These are phyloP conservation scores for Candida taoyuanica DNA, from an alignment of 805 yeast genomes.

Conservation along the genomic window DNA sequence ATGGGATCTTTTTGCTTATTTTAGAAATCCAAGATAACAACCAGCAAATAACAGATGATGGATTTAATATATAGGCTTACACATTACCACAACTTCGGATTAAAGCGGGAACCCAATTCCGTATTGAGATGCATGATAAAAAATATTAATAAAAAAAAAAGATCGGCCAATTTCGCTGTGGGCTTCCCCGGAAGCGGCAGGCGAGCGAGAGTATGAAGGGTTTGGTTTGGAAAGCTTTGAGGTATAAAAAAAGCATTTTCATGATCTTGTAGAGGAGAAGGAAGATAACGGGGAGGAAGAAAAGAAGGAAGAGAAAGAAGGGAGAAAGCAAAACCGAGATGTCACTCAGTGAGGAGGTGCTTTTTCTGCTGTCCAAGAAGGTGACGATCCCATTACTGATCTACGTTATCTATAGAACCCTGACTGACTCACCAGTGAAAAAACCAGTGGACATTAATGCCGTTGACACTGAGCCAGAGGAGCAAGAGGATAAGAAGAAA, in stretches of 20 bases:
- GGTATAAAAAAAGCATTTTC: too few species aligned
- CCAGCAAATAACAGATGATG: too few species aligned
- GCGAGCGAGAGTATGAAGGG: too few species aligned
- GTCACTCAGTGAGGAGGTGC: neutral
- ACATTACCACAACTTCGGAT: neutral
- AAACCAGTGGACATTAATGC: neutral
- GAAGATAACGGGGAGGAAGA: too few species aligned
- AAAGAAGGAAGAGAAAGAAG: too few species aligned
- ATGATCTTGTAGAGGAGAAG: too few species aligned
- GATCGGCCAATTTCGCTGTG: neutral
- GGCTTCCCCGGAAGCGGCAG: neutral
- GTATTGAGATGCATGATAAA: neutral
- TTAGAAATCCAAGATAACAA: too few species aligned
- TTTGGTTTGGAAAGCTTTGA: too few species aligned
- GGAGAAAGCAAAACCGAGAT: too few species aligned
- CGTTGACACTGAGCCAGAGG: too few species aligned
- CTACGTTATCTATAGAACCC: constrained; percentile 16
- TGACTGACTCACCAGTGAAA: neutral
- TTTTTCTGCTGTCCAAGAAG: constrained; percentile 15
- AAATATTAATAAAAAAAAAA: too few species aligned
- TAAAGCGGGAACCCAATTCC: neutral
- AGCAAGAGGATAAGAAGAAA: neutral
- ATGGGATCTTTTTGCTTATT: too few species aligned
- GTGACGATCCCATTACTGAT: constrained; percentile 23
- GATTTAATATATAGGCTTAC: neutral